Conservation (phyloP, 441 rosid species). For the Gossypium lobatum region DNA sequence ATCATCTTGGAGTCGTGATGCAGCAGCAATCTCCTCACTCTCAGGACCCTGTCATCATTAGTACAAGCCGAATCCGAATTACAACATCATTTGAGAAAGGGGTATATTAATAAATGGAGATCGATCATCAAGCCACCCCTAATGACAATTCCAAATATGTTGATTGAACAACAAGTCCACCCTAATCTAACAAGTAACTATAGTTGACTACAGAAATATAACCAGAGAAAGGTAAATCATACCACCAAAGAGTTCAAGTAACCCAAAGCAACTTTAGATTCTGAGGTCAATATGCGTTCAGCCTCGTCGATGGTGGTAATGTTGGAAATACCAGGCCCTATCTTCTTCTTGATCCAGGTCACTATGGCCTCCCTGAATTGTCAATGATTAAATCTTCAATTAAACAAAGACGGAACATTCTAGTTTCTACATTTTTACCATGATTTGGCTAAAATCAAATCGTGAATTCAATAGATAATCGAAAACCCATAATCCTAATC, state of each 20-base stretch:
- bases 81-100: background rate
- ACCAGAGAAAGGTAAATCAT: conserved; percentile 16
- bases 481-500: background rate
- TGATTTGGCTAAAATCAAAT: background rate
- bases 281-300: conserved; percentile 69
- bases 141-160: background rate
- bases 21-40: conserved; percentile 77
- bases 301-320: conserved; percentile 79
- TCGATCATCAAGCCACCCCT: background rate
- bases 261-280: conserved; percentile 70
- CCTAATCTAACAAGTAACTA: background rate
- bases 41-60: conserved; percentile 56
- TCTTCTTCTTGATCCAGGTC: conserved; percentile 95
- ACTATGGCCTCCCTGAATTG: conserved; percentile 71
- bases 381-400: background rate
- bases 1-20: conserved; percentile 86
- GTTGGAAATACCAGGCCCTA: conserved; percentile 78
- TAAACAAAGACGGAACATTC: background rate
- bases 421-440: background rate
- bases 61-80: conserved; percentile 1
- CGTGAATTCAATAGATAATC: background rate
- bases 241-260: conserved; percentile 84
- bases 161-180: background rate
- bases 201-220: background rate
- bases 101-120: background rate